phyloP scores from a whole-genome alignment of 202 grass and related monocot genomes.

The Panicum virgatum region DNA sequence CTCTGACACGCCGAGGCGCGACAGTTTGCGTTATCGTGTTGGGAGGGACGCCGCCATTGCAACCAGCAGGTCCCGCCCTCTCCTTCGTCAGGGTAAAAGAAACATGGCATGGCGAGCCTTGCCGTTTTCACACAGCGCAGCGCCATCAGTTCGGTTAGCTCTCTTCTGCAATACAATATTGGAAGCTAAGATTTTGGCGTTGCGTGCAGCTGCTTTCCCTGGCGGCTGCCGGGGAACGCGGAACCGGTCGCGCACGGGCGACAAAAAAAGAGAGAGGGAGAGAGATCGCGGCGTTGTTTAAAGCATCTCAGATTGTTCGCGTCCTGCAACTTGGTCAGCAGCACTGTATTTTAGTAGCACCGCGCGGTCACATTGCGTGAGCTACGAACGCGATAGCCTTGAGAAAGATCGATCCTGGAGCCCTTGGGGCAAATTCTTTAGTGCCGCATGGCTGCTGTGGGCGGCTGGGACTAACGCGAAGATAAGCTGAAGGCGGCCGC shows the following conservation, averaged over 20 bases:
- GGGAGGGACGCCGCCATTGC: not conserved
- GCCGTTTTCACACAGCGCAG: too few relatives aligned
- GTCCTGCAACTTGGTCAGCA: not conserved
- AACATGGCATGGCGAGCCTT: too few relatives aligned
- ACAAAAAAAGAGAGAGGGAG: conserved; percentile 12
- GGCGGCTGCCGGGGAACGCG: conserved; percentile 35
- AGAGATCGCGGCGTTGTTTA: not conserved
- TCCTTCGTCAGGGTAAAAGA: not conserved
- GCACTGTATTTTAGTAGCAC: not conserved
- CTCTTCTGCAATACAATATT: not conserved
- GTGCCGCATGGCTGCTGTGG: not conserved
- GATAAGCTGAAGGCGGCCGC: not conserved
- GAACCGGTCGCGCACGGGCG: conserved; percentile 23
- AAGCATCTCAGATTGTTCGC: not conserved
- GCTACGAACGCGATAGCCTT: not conserved
- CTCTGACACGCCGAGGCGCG: not conserved
- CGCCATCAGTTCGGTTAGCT: not conserved
- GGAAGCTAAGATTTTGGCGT: not conserved
- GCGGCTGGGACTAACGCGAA: not conserved
- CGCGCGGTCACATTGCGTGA: too few relatives aligned
- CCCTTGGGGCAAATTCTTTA: conserved; percentile 4
- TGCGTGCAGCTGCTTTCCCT: conserved; percentile 34
- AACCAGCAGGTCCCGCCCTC: too few relatives aligned
- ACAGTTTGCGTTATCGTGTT: not conserved
- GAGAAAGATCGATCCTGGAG: not conserved